These are phyloP conservation scores for Aspergillus spinulosporus DNA, from an alignment of 2,329 filamentous ascomycete genomes.

Conservation along the genomic window DNA sequence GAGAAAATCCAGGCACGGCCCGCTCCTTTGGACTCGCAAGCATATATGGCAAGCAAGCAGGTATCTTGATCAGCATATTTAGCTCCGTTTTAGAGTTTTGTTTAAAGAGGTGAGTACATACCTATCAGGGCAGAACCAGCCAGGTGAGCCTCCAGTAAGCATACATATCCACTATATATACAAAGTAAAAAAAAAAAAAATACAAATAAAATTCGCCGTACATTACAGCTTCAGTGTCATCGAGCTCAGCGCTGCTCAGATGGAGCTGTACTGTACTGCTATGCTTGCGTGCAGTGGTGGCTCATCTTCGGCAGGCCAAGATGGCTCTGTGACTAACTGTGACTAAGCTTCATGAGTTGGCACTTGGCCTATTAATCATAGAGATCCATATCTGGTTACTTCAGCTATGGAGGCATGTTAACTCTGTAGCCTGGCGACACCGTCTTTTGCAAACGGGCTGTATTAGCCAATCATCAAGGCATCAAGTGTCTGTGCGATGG, in stretches of 20 bases:
- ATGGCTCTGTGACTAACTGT: background rate
- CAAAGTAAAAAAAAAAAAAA: no score
- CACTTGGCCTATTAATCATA: background rate
- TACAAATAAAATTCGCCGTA: background rate
- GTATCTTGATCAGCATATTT: no score
- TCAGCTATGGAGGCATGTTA: background rate
- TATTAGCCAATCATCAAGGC: background rate
- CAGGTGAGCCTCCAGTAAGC: no score
- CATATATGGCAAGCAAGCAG: no score
- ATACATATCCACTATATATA: no score
- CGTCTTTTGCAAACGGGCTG: background rate
- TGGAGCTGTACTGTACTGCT: background rate
- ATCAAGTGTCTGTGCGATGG: background rate
- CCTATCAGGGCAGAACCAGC: no score
- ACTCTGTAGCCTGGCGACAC: background rate
- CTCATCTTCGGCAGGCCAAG: background rate
- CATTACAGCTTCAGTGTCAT: background rate
- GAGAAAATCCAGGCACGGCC: no score
- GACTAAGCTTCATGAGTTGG: background rate
- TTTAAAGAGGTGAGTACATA: no score
- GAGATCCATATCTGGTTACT: background rate
- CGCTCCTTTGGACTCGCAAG: no score
- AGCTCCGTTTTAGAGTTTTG: no score
- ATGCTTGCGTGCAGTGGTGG: background rate
- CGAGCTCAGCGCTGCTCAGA: background rate